Percentiles rank a stretch among this genome's conserved stretches.
Conservation (phyloP, 148 eudicot species). For the Dysphania ambrosioides region DNA sequence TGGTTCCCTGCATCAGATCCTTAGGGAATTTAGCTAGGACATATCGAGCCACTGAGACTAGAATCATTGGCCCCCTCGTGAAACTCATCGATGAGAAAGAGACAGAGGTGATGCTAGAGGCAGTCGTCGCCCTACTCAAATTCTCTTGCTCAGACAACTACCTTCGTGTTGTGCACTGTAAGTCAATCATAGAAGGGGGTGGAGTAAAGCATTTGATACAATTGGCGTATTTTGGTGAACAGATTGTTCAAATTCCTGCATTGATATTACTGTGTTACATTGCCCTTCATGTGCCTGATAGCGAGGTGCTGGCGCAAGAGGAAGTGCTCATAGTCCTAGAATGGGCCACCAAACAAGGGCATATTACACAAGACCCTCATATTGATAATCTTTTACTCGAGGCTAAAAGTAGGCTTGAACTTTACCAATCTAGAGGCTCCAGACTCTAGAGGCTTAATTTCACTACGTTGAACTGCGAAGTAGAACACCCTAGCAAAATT, state of each 20-base stretch:
- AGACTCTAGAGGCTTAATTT: constrained; percentile 52
- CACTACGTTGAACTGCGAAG: no score
- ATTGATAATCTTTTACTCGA: constrained; percentile 45
- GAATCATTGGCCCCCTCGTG: constrained; percentile 58
- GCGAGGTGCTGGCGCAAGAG: constrained; percentile 52
- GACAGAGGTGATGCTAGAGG: constrained; percentile 50
- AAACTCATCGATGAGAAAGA: constrained; percentile 60
- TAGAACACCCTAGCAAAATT: no score
- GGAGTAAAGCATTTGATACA: constrained; percentile 64
- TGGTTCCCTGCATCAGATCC: constrained; percentile 56
- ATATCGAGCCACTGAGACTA: constrained; percentile 65
- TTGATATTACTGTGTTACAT: constrained; percentile 56
- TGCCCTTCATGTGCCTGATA: constrained; percentile 62
- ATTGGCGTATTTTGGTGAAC: constrained; percentile 65
- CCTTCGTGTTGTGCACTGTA: constrained; percentile 50
- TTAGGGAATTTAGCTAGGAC: constrained; percentile 75
- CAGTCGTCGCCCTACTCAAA: constrained; percentile 43
- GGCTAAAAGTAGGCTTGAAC: constrained; percentile 56
- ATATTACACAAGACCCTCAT: constrained; percentile 41
- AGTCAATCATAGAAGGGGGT: constrained; percentile 53
- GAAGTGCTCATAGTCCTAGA: constrained; percentile 58
- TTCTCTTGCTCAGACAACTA: constrained; percentile 61
- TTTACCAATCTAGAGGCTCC: constrained; percentile 73
- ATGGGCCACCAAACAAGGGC: constrained; percentile 66
- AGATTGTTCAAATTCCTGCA: constrained; percentile 46